Evolutionary conservation across 208 protist species (phyloP).

Genomic region (Tritrichomonas foetus): DNA sequence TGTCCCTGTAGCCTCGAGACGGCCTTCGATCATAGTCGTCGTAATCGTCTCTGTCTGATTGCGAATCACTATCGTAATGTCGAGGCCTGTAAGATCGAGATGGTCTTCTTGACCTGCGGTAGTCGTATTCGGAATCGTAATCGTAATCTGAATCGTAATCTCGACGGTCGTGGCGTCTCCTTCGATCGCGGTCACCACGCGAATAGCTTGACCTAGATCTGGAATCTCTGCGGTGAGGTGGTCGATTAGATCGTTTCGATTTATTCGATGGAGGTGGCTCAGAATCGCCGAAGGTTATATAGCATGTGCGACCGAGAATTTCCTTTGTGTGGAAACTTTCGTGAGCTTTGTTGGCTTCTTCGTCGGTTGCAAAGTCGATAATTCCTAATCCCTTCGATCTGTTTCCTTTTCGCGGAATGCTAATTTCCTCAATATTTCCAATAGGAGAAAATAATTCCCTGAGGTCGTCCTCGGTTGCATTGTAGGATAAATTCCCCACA

Average conservation of each 20-base stretch:
- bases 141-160: too few relatives aligned
- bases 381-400: constrained; percentile 28
- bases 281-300: not conserved
- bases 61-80: too few relatives aligned
- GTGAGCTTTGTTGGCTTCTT: not conserved
- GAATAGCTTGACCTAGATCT: not conserved
- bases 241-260: not conserved
- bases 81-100: too few relatives aligned
- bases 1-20: too few relatives aligned
- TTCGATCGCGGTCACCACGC: not conserved
- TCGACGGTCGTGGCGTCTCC: not conserved
- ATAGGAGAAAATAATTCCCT: not conserved
- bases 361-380: not conserved
- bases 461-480: not conserved
- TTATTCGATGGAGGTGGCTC: not conserved
- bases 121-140: too few relatives aligned
- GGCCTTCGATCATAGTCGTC: too few relatives aligned
- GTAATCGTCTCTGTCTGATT: too few relatives aligned
- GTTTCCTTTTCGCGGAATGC: not conserved
- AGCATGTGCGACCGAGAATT: not conserved
- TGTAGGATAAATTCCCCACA: not conserved
- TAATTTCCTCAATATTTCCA: constrained; percentile 10
- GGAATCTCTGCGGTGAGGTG: not conserved
- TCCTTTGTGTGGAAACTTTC: not conserved
- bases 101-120: too few relatives aligned